phyloP scores from a whole-genome alignment of 2,329 filamentous ascomycete species.

The Calonectria naviculata region DNA sequence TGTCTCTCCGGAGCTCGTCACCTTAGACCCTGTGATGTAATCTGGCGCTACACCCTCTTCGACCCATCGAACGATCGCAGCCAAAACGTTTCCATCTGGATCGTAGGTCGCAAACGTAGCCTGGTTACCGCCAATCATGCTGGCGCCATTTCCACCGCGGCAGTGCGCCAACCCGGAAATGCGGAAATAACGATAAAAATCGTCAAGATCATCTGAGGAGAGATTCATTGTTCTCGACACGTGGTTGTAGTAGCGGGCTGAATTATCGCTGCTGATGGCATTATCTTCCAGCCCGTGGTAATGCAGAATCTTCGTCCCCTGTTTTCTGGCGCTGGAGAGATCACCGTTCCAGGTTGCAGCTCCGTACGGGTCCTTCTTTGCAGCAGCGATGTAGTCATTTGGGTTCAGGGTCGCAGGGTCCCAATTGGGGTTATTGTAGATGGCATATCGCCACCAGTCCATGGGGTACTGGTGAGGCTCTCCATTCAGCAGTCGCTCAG shows the following conservation, averaged over 20 bases:
- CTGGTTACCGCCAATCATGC: constrained; percentile 41
- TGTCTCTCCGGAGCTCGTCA: constrained; percentile 14
- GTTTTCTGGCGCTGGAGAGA: constrained; percentile 49
- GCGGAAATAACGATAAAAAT: constrained; percentile 63
- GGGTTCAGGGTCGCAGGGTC: constrained; percentile 38
- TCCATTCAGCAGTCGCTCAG: constrained; percentile 38
- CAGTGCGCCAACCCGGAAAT: constrained; percentile 65
- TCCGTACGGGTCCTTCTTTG: constrained; percentile 52
- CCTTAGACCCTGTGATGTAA: constrained; percentile 45
- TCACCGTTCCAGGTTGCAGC: constrained; percentile 53
- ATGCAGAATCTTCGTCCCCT: constrained; percentile 56
- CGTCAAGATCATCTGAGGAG: constrained; percentile 46
- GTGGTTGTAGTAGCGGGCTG: constrained; percentile 35
- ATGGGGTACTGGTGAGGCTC: constrained; percentile 31
- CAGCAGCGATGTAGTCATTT: constrained; percentile 28
- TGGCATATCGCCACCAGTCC: constrained; percentile 51
- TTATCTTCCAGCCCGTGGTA: constrained; percentile 54
- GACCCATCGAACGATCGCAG: constrained; percentile 61
- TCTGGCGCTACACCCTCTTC: constrained; percentile 55
- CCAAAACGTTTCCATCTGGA: constrained; percentile 56
- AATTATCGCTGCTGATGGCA: constrained; percentile 35
- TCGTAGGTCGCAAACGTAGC: constrained; percentile 36
- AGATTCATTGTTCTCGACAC: constrained; percentile 36
- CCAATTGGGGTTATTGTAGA: constrained; percentile 52
- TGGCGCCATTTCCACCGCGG: constrained; percentile 55